Conservation (phyloP, 129 eudicot species). For the Centella asiatica region DNA sequence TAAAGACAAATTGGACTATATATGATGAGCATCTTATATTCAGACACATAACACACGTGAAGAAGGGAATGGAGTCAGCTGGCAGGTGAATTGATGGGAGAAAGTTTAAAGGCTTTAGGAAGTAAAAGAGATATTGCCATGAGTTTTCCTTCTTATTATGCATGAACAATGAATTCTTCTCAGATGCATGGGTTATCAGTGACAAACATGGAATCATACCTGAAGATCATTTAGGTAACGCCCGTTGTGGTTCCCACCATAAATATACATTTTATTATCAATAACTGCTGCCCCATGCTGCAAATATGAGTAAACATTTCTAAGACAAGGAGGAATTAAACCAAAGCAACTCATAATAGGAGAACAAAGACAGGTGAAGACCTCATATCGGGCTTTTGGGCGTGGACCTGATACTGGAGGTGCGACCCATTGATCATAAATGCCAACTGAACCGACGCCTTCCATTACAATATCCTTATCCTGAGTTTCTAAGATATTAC, state of each 20-base stretch:
- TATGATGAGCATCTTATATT: no score
- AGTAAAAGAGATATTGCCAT: neutral
- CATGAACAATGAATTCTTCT: no score
- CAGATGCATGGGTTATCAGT: neutral
- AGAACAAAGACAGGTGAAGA: conserved; percentile 16
- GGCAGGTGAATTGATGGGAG: neutral
- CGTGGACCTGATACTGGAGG: conserved; percentile 72
- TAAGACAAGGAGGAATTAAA: conserved; percentile 1
- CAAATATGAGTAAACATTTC: conserved; percentile 5
- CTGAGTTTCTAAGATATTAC: conserved; percentile 56
- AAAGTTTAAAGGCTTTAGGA: neutral
- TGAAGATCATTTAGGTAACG: conserved; percentile 98
- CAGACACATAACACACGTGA: neutral
- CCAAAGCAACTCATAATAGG: neutral
- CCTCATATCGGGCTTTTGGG: conserved; percentile 97
- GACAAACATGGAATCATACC: conserved; percentile 58
- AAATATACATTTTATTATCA: conserved; percentile 87
- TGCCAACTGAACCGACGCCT: conserved; percentile 52
- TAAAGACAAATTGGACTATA: no score
- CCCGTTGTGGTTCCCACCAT: conserved; percentile 98
- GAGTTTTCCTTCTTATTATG: neutral
- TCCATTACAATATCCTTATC: conserved; percentile 82
- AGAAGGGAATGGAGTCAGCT: neutral
- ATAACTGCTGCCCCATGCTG: conserved; percentile 99
- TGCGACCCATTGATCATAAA: conserved; percentile 95